These are phyloP conservation scores for Cryptococcus maquisensis DNA, from an alignment of 1,284 basidiomycete genomes.

Conservation along the genomic window DNA sequence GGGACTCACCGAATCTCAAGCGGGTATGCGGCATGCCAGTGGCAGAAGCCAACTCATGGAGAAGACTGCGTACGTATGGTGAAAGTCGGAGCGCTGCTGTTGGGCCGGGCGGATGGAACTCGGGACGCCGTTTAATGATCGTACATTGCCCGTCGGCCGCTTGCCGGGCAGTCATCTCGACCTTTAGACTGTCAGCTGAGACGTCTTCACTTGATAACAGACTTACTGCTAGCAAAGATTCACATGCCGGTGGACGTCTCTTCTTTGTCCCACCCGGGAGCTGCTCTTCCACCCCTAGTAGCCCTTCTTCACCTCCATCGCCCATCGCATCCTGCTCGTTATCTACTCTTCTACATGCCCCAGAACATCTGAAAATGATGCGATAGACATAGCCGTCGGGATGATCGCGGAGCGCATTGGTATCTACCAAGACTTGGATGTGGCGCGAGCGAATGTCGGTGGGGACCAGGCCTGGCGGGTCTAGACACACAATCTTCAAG, in stretches of 20 bases:
- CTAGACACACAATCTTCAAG: neutral
- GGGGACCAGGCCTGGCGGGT: constrained; percentile 2
- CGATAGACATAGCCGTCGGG: neutral
- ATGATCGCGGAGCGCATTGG: neutral
- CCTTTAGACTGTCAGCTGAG: neutral
- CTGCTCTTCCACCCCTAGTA: neutral
- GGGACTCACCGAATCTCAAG: neutral
- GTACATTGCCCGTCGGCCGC: constrained; percentile 2
- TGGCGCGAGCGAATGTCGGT: constrained; percentile 1
- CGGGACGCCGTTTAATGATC: neutral
- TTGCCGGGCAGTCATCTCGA: neutral
- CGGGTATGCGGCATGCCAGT: constrained; percentile 1
- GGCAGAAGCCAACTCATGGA: neutral
- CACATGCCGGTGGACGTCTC: neutral
- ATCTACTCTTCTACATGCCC: neutral
- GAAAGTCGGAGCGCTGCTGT: neutral
- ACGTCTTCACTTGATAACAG: neutral
- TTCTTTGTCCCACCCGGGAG: neutral
- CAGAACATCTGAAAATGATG: constrained; percentile 1
- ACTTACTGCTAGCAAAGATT: neutral
- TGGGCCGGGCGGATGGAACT: neutral
- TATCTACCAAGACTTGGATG: neutral
- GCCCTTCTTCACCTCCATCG: neutral
- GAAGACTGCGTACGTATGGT: neutral
- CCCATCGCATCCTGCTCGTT: neutral